Evolutionary conservation across 176 grass and related monocot genomes (phyloP), one percentile per base, ranked within the genome.

Genomic region (Carex cristatella): DNA sequence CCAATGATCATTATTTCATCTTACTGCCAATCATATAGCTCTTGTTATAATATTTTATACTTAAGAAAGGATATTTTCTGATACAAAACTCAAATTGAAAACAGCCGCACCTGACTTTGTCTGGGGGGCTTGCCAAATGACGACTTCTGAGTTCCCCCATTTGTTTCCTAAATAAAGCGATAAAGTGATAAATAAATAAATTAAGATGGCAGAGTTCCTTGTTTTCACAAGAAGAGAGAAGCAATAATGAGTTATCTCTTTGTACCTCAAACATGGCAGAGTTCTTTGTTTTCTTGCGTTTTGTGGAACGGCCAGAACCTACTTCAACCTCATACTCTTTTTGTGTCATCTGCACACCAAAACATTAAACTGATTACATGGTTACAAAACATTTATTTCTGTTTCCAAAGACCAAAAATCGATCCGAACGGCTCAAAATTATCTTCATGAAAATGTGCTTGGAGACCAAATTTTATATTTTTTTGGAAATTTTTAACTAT

Each of bases 321-420:
- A 92, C 92, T 84, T 95, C 93, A 77, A 94, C 90, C 90, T 93
- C 93, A 82, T 98, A 95, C 86, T 94, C 96, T 89, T 94, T 92
- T 38, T 81, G 91, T 82, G 88, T 93, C 69, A 95, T 89, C 96
- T 95, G 81, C 66, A 81, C 84, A 40, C 38, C 38, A 40, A 40
- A 40, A 40, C 5, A 40, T 40, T 40, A 40, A 40, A 40, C 38
- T 40, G 4, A 40, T 40, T 40, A 40, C 38, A 40, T 40, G 38
- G 38, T 6, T 40, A 40, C 38, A 40, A 40, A 37, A 40, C 0
- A 40, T 40, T 40, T 40, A 40, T 40, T 40, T 40, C 38, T 0
- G 0, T 40, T 0, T 40, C 5, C 38, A 6, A 6, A 40, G 38
- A 5, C 5, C 38, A 40, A 40, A 40, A 40, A 40, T 40, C 4